These are phyloP conservation scores for Otatea glauca DNA, from an alignment of 176 grass and related monocot species.

Conservation along the genomic window DNA sequence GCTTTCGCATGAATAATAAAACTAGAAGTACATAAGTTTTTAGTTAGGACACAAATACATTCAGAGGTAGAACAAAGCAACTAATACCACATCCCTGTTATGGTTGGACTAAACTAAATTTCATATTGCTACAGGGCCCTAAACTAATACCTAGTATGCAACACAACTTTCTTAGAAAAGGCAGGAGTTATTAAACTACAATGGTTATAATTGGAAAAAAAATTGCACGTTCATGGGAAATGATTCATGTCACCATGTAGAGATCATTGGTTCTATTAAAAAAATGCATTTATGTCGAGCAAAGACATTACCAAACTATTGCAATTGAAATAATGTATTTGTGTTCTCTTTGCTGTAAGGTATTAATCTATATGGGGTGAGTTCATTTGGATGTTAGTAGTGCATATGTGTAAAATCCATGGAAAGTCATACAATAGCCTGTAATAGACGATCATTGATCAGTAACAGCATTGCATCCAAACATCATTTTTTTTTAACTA, in stretches of 20 bases:
- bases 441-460: not conserved
- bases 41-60: not conserved
- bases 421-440: not conserved
- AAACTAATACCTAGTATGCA: not conserved
- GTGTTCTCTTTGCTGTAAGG: not conserved
- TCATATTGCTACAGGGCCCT: not conserved
- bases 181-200: not conserved
- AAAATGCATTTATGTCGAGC: not conserved
- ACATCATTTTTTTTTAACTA: not conserved
- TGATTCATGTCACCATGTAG: not conserved
- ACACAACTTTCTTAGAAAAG: constrained; percentile 9
- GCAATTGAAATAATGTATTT: not conserved
- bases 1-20: not conserved
- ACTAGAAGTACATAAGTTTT: not conserved
- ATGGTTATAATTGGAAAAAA: not conserved
- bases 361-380: not conserved
- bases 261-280: not conserved
- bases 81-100: not conserved
- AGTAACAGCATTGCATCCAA: not conserved
- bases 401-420: not conserved
- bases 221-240: not conserved
- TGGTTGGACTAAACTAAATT: not conserved
- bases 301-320: not conserved
- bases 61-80: not conserved
- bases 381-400: not conserved